Percentiles rank a stretch among this genome's conserved stretches.
These are phyloP conservation scores for Batrachochytrium dendrobatidis DNA, from an alignment of 371 early-diverging fungal genomes.

Conservation along the genomic window DNA sequence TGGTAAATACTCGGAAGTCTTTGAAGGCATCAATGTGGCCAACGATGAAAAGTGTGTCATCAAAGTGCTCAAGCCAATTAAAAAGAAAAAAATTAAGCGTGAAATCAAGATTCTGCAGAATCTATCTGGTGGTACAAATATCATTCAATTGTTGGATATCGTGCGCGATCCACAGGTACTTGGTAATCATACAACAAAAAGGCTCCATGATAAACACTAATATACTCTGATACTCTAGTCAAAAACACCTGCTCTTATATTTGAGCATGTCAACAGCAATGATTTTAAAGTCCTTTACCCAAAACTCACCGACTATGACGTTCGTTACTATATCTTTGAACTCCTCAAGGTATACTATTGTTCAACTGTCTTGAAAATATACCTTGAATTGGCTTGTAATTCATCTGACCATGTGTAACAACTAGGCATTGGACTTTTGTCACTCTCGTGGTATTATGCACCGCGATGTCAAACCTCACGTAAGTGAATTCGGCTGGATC, in stretches of 20 bases:
- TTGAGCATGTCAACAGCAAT: conserved; percentile 85
- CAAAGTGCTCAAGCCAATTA: conserved; percentile 98
- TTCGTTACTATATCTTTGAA: conserved; percentile 94
- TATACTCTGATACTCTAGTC: conserved; percentile 53
- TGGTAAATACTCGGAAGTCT: conserved; percentile 99
- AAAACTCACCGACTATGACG: conserved; percentile 83
- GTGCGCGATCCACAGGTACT: conserved; percentile 88
- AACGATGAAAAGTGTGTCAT: conserved; percentile 84
- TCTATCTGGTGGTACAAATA: conserved; percentile 87
- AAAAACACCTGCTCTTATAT: conserved; percentile 93
- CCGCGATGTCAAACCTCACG: conserved; percentile 98
- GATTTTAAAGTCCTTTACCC: conserved; percentile 72
- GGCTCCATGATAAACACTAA: no score
- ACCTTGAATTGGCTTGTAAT: neutral
- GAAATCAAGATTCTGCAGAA: conserved; percentile 98
- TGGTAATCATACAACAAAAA: neutral
- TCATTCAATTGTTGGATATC: conserved; percentile 90
- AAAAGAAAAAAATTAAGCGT: conserved; percentile 98
- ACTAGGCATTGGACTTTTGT: conserved; percentile 91
- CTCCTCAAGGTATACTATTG: conserved; percentile 73
- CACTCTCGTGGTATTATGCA: conserved; percentile 99
- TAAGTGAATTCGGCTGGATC: conserved; percentile 3
- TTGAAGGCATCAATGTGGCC: conserved; percentile 88
- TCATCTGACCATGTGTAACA: neutral
- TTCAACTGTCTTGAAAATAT: neutral